These are phyloP conservation scores for Wickerhamiella parazyma DNA, from an alignment of 805 yeast species.

Conservation along the genomic window DNA sequence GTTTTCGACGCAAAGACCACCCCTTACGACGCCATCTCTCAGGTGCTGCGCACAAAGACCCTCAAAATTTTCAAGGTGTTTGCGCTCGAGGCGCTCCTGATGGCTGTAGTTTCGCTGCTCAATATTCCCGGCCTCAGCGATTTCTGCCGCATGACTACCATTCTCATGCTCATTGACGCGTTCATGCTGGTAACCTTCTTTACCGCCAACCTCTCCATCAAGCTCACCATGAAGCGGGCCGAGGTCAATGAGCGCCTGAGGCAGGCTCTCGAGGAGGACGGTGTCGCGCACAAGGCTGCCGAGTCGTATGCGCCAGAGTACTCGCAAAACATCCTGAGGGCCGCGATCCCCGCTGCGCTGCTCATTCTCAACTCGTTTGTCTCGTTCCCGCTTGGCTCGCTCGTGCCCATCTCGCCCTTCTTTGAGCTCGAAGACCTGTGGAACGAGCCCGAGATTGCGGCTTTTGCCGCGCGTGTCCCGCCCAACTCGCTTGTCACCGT, in stretches of 20 bases:
- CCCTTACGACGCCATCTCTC: slow-evolving; percentile 34
- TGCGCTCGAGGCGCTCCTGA: slow-evolving; percentile 53
- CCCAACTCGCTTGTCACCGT: slow-evolving; percentile 25
- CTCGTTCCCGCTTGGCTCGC: slow-evolving; percentile 10
- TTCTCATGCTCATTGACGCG: slow-evolving; percentile 58
- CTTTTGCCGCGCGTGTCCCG: slow-evolving; percentile 12
- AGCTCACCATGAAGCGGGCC: slow-evolving; percentile 76
- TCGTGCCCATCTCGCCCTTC: slow-evolving; percentile 24
- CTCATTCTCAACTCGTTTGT: slow-evolving; percentile 24
- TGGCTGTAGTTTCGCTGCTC: slow-evolving; percentile 42
- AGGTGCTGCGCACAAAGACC: slow-evolving; percentile 28
- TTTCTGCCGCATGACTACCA: slow-evolving; percentile 63
- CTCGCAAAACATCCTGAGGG: slow-evolving; percentile 18
- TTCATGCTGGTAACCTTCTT: slow-evolving; percentile 66
- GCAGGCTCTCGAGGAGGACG: slow-evolving; percentile 83
- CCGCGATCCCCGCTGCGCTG: slow-evolving; percentile 24
- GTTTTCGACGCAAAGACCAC: slow-evolving; percentile 21
- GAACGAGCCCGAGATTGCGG: slow-evolving; percentile 12
- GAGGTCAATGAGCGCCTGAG: slow-evolving; percentile 67
- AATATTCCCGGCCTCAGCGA: slow-evolving; percentile 59
- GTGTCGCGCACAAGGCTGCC: slow-evolving; percentile 63
- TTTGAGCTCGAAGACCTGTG: slow-evolving; percentile 16
- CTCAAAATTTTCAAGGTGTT: slow-evolving; percentile 55
- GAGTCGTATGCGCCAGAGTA: slow-evolving; percentile 38
- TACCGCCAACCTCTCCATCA: slow-evolving; percentile 70